Evolutionary conservation across 768 basidiomycete genomes (phyloP), one percentile per base, ranked within the genome.

Genomic region (Lepiota subincarnata): DNA sequence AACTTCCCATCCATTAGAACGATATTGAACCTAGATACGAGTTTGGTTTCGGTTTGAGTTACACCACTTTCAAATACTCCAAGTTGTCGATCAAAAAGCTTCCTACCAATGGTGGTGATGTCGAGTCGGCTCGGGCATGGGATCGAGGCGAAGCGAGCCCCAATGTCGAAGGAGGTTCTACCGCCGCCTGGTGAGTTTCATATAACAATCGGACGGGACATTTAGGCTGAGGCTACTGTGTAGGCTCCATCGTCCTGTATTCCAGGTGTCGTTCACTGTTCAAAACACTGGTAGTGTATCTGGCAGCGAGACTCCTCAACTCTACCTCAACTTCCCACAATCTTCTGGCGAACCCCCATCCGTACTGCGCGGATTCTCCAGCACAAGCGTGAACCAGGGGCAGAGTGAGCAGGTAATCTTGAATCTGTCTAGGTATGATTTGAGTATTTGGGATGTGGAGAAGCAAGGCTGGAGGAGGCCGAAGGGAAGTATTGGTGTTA

Each of bases 11-110:
- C 26, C 7, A 7, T 11, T 31, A 86, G 80, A 71, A 80, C 67
- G 79, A 84, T 57, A 89, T 92, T 57, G 76, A 75, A 0, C 91
- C 91, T 3, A 87, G 88, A 35, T 92, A 83, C 62, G 89, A 91
- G 63, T 98, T 98, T 65, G 94, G 94, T 4, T 95, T 84, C 64
- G 94, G 94, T 0, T 66, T 95, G 62, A 88, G 84, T 52, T 98
- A 97, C 72, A 87, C 94, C 36, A 78, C 70, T 1, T 98, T 95
- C 66, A 68, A 78, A 28, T 95, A 92, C 66, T 81, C 75, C 39
- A 70, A 77, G 28, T 70, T 94, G 10, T 58, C 72, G 2, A 68
- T 89, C 31, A 64, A 63, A 13, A 70, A 73, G 50, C 65, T 87
- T 3, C 49, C 62, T 7, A 53, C 59, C 14, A 69, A 67, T 2